Evolutionary conservation across 2,329 filamentous ascomycete genomes (phyloP), one percentile per base, ranked within the genome.

Genomic region (Leptoxyphium fumago): DNA sequence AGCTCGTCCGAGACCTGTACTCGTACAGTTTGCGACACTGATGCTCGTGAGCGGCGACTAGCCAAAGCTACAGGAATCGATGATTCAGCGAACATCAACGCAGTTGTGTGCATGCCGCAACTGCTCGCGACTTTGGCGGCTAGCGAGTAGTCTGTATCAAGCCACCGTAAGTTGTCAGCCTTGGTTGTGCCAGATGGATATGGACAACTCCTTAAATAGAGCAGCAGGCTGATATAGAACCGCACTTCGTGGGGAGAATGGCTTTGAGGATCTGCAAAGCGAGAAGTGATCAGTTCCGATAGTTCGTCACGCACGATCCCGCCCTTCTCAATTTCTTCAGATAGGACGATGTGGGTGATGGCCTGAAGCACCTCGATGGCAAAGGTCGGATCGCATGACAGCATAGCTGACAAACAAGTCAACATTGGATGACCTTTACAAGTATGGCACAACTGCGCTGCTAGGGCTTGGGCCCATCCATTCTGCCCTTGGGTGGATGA

Each of bases 21-120:
- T 10, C 61, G 78, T 66, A 40, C 29, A 3, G 48, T 18, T 39
- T 50, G 47, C 6, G 49, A 50, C 5, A 49, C 17, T 26, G 57
- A 56, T 10, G 45, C 41, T 40, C 58, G 50, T 30, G 48, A 52
- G 29, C 54, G 49, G 39, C 38, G 50, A 8, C 29, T n/a, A 21
- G 46, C 14, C 4, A 43, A 21, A 29, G 45, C 15, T 21, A 45
- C 42, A 28, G 50, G 43, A 17, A 45, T 30, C 5, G 50, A 45
- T 18, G 86, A 73, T 61, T 98, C 91, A 4, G 82, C 75, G 53
- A 96, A 83, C 7, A 95, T 64, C 1, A 98, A 68, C 2, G 89
- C 85, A 5, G 83, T 84, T 58, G 91, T 91, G 59, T 82, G 82
- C 80, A 96, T 86, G 13, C 81, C 79, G 57, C 89, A 95, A 45